These are phyloP conservation scores for Chlamydomonas sp. DNA, from an alignment of 139 green algal genomes.

Conservation along the genomic window DNA sequence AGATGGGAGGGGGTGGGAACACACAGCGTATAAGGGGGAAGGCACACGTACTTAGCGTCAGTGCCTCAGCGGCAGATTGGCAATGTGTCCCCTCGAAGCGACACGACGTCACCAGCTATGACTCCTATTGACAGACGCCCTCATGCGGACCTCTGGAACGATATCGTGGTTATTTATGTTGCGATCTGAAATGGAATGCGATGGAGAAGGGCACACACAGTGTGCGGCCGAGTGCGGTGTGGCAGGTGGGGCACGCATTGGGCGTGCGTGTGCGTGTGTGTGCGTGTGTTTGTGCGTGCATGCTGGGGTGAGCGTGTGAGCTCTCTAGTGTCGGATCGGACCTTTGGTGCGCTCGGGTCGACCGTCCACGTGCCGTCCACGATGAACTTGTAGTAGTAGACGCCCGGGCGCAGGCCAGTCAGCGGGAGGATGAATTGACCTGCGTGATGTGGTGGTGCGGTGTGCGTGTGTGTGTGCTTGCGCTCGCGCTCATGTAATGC, in stretches of 20 bases:
- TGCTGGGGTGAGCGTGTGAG: slow-evolving; percentile 57
- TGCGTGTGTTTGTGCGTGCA: too few species aligned
- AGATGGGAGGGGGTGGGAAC: slow-evolving; percentile 7
- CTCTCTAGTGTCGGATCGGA: slow-evolving; percentile 50
- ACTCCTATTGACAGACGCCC: slow-evolving; percentile 20
- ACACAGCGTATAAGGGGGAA: neutral
- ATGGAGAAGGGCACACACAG: slow-evolving; percentile 25
- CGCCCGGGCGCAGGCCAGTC: slow-evolving; percentile 33
- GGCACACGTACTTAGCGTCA: neutral
- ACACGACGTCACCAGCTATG: slow-evolving; percentile 19
- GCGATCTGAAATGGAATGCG: too few species aligned
- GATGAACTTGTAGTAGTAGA: slow-evolving; percentile 75
- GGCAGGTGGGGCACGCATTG: slow-evolving; percentile 23
- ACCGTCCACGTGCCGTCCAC: slow-evolving; percentile 63
- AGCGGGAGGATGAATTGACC: slow-evolving; percentile 31
- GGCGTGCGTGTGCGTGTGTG: too few species aligned
- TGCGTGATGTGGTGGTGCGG: slow-evolving; percentile 36
- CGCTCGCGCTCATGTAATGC: slow-evolving; percentile 48
- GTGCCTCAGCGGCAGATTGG: neutral
- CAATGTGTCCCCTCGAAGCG: neutral
- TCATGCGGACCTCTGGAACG: too few species aligned
- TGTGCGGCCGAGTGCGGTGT: slow-evolving; percentile 8
- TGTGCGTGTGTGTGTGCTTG: slow-evolving; percentile 73
- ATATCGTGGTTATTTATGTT: too few species aligned
- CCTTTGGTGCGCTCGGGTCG: slow-evolving; percentile 42